These are phyloP conservation scores for Macaranga tanarius DNA, from an alignment of 441 rosid genomes.

Conservation along the genomic window DNA sequence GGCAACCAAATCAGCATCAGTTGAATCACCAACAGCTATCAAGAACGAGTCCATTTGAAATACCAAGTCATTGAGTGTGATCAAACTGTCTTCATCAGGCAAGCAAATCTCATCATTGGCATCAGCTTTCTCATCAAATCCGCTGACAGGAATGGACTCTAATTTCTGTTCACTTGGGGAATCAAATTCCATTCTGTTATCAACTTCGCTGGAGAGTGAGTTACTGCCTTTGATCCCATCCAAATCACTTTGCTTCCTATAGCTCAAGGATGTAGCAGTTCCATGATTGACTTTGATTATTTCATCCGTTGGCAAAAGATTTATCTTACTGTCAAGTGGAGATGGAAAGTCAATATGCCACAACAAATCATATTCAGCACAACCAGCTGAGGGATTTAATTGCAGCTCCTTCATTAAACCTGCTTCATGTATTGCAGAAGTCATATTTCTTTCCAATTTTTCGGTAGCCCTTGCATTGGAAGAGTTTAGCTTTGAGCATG, in stretches of 20 bases:
- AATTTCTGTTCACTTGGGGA: constrained; percentile 13
- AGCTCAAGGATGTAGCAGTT: not conserved
- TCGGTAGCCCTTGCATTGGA: not conserved
- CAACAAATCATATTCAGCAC: not conserved
- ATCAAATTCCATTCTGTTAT: constrained; percentile 11
- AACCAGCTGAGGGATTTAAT: not conserved
- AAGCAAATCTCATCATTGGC: constrained; percentile 31
- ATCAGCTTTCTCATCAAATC: constrained; percentile 19
- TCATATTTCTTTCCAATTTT: not conserved
- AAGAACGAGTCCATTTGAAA: constrained; percentile 19
- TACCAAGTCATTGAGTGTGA: constrained; percentile 33
- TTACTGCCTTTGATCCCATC: constrained; percentile 1
- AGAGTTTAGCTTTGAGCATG: not conserved
- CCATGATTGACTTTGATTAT: not conserved
- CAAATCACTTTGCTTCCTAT: constrained; percentile 11
- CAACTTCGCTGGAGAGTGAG: constrained; percentile 3
- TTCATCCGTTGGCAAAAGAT: not conserved
- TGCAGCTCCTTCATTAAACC: not conserved
- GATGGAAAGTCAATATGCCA: not conserved
- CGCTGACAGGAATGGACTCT: constrained; percentile 7
- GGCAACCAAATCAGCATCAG: constrained; percentile 13
- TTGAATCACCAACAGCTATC: constrained; percentile 6
- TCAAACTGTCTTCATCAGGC: constrained; percentile 49
- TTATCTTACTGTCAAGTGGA: not conserved
- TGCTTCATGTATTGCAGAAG: not conserved